These are phyloP conservation scores for Metschnikowia peoriensis DNA, from an alignment of 805 yeast species.

Conservation along the genomic window DNA sequence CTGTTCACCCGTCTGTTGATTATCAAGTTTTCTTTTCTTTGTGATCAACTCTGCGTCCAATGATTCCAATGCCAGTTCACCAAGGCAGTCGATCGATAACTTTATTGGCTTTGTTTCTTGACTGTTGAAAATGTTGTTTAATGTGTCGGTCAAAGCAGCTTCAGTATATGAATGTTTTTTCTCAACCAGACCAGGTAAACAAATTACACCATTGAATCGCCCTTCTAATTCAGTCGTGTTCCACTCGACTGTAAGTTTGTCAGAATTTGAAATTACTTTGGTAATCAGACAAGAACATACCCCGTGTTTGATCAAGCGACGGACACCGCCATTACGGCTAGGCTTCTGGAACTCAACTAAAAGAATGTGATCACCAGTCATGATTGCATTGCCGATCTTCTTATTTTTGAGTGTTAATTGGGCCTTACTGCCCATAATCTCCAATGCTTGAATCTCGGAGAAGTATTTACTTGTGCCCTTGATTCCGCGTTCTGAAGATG, in stretches of 20 bases:
- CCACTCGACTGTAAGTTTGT: constrained; percentile 6
- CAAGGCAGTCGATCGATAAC: neutral
- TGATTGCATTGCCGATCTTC: neutral
- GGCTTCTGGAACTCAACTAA: constrained; percentile 29
- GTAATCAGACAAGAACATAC: constrained; percentile 17
- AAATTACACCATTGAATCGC: constrained; percentile 13
- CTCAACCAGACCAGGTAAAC: constrained; percentile 1
- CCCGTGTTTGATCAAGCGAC: constrained; percentile 24
- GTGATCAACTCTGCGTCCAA: neutral
- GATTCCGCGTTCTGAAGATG: constrained; percentile 13
- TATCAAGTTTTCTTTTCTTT: constrained; percentile 1
- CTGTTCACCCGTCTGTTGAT: neutral
- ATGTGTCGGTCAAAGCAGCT: neutral
- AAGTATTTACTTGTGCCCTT: constrained; percentile 32
- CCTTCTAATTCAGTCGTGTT: constrained; percentile 7
- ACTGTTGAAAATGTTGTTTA: neutral
- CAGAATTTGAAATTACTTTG: constrained; percentile 3
- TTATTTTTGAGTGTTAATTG: neutral
- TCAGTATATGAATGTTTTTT: too few species aligned
- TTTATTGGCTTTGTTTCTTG: neutral
- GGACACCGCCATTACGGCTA: constrained; percentile 21
- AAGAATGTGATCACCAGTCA: constrained; percentile 11
- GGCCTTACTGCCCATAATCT: constrained; percentile 12
- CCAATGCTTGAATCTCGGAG: constrained; percentile 14
- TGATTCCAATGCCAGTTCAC: neutral